phyloP scores from a whole-genome alignment of 495 filamentous ascomycete genomes.

The Sporormia fimetaria region DNA sequence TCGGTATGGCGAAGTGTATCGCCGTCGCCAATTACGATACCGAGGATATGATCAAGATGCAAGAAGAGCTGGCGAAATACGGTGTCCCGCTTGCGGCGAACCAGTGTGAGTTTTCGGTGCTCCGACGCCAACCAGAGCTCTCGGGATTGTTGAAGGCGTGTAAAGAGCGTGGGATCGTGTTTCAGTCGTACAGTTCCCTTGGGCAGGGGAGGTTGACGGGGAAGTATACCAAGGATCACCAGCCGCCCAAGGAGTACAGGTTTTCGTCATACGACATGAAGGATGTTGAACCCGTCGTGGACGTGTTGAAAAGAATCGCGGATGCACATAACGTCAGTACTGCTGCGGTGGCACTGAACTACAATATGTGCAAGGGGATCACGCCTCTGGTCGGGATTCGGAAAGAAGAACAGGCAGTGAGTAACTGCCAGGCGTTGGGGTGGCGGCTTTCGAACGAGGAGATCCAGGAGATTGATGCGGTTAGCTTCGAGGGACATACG shows the following conservation, averaged over 20 bases:
- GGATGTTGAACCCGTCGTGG: conserved; percentile 33
- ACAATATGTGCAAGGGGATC: conserved; percentile 30
- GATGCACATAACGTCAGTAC: conserved; percentile 25
- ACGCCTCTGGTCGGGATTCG: conserved; percentile 21
- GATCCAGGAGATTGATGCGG: conserved; percentile 17
- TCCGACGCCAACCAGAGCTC: conserved; percentile 18
- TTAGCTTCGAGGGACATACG: conserved; percentile 22
- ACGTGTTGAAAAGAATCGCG: conserved; percentile 27
- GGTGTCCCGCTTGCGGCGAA: conserved; percentile 22
- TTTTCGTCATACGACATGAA: conserved; percentile 30
- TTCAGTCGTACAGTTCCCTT: conserved; percentile 21
- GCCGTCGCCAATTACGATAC: conserved; percentile 37
- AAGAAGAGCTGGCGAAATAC: conserved; percentile 21
- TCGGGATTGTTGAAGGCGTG: conserved; percentile 15
- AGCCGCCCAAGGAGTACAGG: conserved; percentile 18
- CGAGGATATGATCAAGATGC: conserved; percentile 35
- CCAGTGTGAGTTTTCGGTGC: conserved; percentile 22
- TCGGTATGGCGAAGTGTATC: conserved; percentile 31
- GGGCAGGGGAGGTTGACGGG: conserved; percentile 21
- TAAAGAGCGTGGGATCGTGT: conserved; percentile 21
- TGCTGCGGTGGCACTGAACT: conserved; percentile 36
- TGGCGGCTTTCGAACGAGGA: conserved; percentile 22
- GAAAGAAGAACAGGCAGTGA: conserved; percentile 18
- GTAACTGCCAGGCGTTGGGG: conserved; percentile 18
- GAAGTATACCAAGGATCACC: conserved; percentile 15